Base-by-base conservation (phyloP, 1,139 yeast genomes). In the Candida anutae region DNA sequence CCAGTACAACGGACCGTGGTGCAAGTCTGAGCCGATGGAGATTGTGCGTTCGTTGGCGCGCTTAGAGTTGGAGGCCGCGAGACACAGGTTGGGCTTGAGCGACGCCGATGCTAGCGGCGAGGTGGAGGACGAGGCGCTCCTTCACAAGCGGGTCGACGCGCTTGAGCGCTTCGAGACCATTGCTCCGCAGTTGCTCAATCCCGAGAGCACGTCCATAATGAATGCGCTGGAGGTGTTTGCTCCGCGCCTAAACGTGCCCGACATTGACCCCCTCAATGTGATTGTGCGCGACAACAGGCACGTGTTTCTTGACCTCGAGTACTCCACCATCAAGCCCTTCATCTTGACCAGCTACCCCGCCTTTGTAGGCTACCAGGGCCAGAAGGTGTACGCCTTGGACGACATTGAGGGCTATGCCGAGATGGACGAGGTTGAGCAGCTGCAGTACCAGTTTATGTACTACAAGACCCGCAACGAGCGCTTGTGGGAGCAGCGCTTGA, bases 391-490 rank as follows among this genome's bases (percentile, higher is more conserved):
- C 61, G 69, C 80, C 46, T 59, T 78, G 42, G 69, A 73, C 34
- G 95, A 87, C 37, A 68, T 85, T 34, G 85, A 82, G 24, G 78
- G 74, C 28, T 87, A 63, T 50, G 74, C 73, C 6, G 61, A 69
- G 34, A 58, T 87, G 55, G 73, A 74, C 28, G 93, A 79, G 19
- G 58, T 71, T 24, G 94, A 84, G 40, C 74, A 81, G 55, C 78
- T 74, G 40, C 88, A 87, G 48, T 83, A 82, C 45, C 78, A 78
- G 46, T 87, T 81, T 55, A 83, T 87, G 77, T 77, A 80, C 50
- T 78, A 77, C 42, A 77, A 88, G 54, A 87, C 97, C 5, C 79
- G 95, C 65, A 85, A 87, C 51, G 95, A 88, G 56, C 77, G 82
- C 42, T 58, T 82, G 32, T 90, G 94, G 88, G 97, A 88, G 55